Evolutionary conservation across 352 stramenopile genomes (phyloP), one percentile per base, ranked within the genome.

Genomic region (Phytopythium oedochilum): DNA sequence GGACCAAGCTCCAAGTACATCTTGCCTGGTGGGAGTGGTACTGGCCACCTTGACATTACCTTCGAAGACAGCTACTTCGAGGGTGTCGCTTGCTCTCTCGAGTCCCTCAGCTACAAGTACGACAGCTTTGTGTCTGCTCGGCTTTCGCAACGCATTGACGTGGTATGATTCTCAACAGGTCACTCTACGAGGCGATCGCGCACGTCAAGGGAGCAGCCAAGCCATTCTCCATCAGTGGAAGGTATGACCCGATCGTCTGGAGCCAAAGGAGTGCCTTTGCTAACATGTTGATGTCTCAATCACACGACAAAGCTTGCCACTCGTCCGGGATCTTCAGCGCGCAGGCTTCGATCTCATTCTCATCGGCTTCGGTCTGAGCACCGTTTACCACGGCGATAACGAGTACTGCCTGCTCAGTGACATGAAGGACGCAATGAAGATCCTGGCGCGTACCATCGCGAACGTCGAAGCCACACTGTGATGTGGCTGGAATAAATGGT

Each of bases 311-410:
- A 90, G 76, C 39, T 38, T 92, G 56, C 80, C 83, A 3, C 68
- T 94, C 8, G 83, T 90, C 39, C 83, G 83, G 22, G 79, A 88
- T 55, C 74, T 96, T 47, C 79, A 92, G 56, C 83, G 85, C 53
- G 71, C 58, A 18, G 82, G 84, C 36, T 79, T 89, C 28, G 84
- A 94, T 55, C 59, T 92, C 57, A 89, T 75, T 12, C 80, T 94
- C 23, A 70, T 87, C 20, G 80, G 80, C 43, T 94, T 91, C 51
- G 82, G 82, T 53, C 86, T 87, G 66, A 91, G 75, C 57, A 73
- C 82, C 0, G 80, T 91, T 26, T 96, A 97, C 63, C 91, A 97
- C 69, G 91, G 86, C 15, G 89, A 97, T 68, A 97, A 97, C 63
- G 91, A 97, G 66, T 96, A 86, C 70, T 96, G 87, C 53, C 71